phyloP scores from a whole-genome alignment of 345 rosid species.

The Citrus trifoliata region DNA sequence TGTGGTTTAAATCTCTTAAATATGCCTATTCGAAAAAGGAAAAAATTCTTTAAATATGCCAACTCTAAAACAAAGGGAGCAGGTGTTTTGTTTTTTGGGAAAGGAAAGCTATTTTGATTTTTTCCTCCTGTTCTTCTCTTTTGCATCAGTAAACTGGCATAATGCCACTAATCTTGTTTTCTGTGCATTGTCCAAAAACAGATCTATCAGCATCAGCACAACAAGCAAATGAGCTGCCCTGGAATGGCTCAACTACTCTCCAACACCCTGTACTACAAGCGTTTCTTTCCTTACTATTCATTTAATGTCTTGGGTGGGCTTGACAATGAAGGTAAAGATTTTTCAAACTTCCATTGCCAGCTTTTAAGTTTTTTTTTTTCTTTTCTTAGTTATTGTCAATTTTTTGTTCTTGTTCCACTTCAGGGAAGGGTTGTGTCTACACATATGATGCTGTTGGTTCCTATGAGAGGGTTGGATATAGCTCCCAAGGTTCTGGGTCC shows the following conservation, averaged over 20 bases:
- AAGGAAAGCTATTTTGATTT: not conserved
- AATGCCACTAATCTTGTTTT: not conserved
- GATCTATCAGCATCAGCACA: slow-evolving; percentile 98
- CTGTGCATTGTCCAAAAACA: slow-evolving; percentile 21
- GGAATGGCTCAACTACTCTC: slow-evolving; percentile 97
- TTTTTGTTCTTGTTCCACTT: not conserved
- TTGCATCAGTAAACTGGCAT: not conserved
- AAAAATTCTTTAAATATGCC: not conserved
- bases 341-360: not conserved
- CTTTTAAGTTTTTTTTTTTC: slow-evolving; percentile 4
- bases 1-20: not conserved
- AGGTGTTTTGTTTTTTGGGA: not conserved
- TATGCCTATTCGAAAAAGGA: not conserved
- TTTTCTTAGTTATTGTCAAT: not conserved
- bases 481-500: slow-evolving; percentile 94
- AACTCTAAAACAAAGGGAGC: not conserved
- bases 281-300: slow-evolving; percentile 95
- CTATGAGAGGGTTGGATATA: slow-evolving; percentile 94
- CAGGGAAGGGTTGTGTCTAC: slow-evolving; percentile 95
- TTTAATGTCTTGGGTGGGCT: slow-evolving; percentile 96
- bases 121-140: not conserved
- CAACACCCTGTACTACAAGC: slow-evolving; percentile 93
- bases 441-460: slow-evolving; percentile 99
- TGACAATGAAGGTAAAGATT: slow-evolving; percentile 70
- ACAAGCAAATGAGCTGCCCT: slow-evolving; percentile 97